A percentile compares a stretch with the other conserved stretches of the same genome.
phyloP scores from a whole-genome alignment of 805 yeast species.

The Candida sphagnicola region DNA sequence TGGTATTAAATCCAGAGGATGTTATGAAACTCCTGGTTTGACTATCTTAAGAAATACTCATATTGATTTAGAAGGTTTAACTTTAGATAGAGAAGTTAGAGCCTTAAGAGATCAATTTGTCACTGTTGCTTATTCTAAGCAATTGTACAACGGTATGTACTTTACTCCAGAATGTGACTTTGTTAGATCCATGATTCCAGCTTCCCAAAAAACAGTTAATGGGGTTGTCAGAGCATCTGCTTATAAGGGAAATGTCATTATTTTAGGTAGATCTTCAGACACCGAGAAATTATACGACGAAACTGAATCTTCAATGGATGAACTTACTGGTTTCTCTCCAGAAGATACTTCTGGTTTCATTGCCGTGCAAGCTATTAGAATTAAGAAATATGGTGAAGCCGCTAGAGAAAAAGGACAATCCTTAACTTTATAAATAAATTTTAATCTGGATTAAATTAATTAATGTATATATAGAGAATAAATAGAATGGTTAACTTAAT shows the following conservation, averaged over 20 bases:
- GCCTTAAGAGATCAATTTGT: conserved; percentile 95
- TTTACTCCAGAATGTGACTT: conserved; percentile 98
- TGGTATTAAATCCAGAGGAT: conserved; percentile 98
- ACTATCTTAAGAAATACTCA: conserved; percentile 92
- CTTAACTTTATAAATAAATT: conserved; percentile 17
- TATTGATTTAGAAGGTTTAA: conserved; percentile 94
- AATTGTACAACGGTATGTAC: conserved; percentile 95
- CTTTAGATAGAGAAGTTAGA: conserved; percentile 96
- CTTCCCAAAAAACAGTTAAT: conserved; percentile 92
- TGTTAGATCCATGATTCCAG: conserved; percentile 87
- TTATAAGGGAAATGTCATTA: conserved; percentile 82
- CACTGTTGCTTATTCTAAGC: conserved; percentile 84
- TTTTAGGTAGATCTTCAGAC: conserved; percentile 91
- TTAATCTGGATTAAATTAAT: conserved; percentile 1
- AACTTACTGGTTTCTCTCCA: conserved; percentile 95
- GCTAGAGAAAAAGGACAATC: conserved; percentile 74
- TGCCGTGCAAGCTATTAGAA: conserved; percentile 96
- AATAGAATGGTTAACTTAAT: neutral
- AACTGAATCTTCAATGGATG: conserved; percentile 98
- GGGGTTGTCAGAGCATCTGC: conserved; percentile 93
- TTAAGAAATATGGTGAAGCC: conserved; percentile 95
- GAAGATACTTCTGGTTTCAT: conserved; percentile 97
- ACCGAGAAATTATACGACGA: conserved; percentile 98
- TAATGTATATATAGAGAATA: conserved; percentile 1
- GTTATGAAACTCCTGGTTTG: conserved; percentile 99